These are phyloP conservation scores for Quercus bicolor DNA, from an alignment of 306 rosid genomes.

Conservation along the genomic window DNA sequence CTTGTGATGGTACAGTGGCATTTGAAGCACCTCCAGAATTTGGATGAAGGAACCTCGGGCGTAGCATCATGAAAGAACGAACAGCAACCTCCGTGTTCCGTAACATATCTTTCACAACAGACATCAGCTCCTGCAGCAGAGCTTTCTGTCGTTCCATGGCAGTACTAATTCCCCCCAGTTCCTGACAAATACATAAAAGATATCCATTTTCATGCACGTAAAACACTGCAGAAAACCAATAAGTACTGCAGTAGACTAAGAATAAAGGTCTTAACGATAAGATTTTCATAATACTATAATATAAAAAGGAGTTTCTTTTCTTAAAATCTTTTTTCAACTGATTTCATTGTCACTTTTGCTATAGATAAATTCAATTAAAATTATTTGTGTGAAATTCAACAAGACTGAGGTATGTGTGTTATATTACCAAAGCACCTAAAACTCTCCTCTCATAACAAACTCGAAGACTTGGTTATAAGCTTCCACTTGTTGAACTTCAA, in stretches of 20 bases:
- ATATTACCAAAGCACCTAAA: neutral
- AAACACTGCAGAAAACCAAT: neutral
- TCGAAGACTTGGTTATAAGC: neutral
- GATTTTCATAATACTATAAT: neutral
- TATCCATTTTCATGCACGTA: constrained; percentile 1
- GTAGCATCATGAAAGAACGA: constrained; percentile 91
- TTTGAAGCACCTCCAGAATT: constrained; percentile 59
- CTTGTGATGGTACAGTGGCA: constrained; percentile 68
- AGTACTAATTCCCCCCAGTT: constrained; percentile 89
- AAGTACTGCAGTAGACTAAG: neutral
- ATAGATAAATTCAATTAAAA: neutral
- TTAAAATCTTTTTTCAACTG: neutral
- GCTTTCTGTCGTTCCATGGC: constrained; percentile 84
- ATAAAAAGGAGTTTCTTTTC: neutral
- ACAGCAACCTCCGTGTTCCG: constrained; percentile 88
- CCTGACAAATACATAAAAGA: constrained; percentile 45
- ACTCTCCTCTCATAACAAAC: neutral
- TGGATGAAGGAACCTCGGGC: constrained; percentile 80
- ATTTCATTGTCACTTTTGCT: neutral
- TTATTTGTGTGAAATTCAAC: neutral
- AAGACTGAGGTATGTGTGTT: neutral
- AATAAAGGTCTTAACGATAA: neutral
- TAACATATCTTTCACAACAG: constrained; percentile 68
- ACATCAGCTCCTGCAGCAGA: constrained; percentile 70
- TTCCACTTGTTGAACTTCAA: neutral